These are phyloP conservation scores for Cryptococcus hybrid DNA, from an alignment of 1,284 basidiomycete genomes.

Conservation along the genomic window DNA sequence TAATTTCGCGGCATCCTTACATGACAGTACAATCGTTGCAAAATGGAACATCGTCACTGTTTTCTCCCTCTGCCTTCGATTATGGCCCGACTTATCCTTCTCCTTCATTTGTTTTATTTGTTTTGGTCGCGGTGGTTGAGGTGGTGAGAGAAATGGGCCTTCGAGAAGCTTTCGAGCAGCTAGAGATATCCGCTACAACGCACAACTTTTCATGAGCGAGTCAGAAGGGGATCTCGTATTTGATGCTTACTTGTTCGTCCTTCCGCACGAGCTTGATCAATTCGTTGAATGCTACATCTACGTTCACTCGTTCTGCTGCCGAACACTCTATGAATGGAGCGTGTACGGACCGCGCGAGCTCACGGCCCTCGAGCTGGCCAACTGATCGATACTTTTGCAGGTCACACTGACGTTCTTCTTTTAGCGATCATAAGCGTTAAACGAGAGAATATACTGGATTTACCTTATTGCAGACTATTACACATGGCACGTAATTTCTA, in stretches of 20 bases:
- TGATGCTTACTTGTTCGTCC: conserved; percentile 50
- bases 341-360: conserved; percentile 53
- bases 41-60: not conserved
- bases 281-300: conserved; percentile 57
- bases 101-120: not conserved
- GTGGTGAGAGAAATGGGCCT: conserved; percentile 4
- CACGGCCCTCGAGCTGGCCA: conserved; percentile 52
- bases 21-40: not conserved
- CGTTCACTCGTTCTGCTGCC: conserved; percentile 57
- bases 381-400: conserved; percentile 55
- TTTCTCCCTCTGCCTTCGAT: not conserved
- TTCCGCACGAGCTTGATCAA: conserved; percentile 56
- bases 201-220: not conserved
- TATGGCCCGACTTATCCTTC: not conserved
- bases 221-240: not conserved
- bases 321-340: conserved; percentile 58
- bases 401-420: conserved; percentile 51
- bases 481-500: conserved; percentile 56
- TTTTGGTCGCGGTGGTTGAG: not conserved
- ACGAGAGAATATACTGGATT: not conserved
- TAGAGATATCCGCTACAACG: not conserved
- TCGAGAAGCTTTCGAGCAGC: conserved; percentile 9
- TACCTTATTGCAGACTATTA: conserved; percentile 53
- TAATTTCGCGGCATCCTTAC: not conserved
- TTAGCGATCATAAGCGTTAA: not conserved